Base-by-base conservation (phyloP, 495 filamentous ascomycete genomes). In the Podospora sp. region DNA sequence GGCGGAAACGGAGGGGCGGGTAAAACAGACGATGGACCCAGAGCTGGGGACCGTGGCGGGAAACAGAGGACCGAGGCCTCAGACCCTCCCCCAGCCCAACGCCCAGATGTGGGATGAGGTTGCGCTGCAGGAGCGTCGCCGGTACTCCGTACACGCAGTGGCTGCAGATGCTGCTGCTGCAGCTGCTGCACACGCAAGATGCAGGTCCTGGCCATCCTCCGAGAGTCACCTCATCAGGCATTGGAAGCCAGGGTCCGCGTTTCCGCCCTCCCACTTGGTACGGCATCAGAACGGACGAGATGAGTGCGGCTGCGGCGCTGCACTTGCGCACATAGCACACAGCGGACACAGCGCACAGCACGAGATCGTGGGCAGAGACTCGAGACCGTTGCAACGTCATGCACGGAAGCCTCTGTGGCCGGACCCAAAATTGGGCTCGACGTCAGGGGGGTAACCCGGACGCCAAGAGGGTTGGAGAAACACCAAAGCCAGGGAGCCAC, bases 11-110 rank as follows among this genome's bases (percentile, higher is more conserved):
- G 66, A 66, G 61, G 61, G 61, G 59, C 62, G 76, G 78, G 69
- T 82, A 79, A 83, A 82, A 82, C 79, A 74, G 74, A 35, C 57
- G 66, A 68, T 71, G 69, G 69, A 21, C 57, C 62, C 64, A 71
- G 50, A 67, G 64, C 66, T 24, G 65, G 51, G 56, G 64, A 66
- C 18, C 29, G 60, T 26, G 60, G 63, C 71, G 75, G 70, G 62
- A 70, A 65, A 65, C 53, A 60, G 40, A 60, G 59, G 58, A 73
- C 71, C 69, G 56, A 71, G 65, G 18, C 57, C 57, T 59, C 40
- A 46, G 40, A 46, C 40, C 29, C 16, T 46, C 40, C 5, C 40
- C 40, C 11, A 62, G 56, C 56, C 29, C 29, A 8, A 33, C 29
- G n/a, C n/a, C n/a, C 20, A 18, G 12, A 59, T 55, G 52, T 55